Percentiles rank a stretch among this genome's conserved stretches.
Conservation (phyloP, 2,329 filamentous ascomycete genomes). For the Tolypocladium amazonense region DNA sequence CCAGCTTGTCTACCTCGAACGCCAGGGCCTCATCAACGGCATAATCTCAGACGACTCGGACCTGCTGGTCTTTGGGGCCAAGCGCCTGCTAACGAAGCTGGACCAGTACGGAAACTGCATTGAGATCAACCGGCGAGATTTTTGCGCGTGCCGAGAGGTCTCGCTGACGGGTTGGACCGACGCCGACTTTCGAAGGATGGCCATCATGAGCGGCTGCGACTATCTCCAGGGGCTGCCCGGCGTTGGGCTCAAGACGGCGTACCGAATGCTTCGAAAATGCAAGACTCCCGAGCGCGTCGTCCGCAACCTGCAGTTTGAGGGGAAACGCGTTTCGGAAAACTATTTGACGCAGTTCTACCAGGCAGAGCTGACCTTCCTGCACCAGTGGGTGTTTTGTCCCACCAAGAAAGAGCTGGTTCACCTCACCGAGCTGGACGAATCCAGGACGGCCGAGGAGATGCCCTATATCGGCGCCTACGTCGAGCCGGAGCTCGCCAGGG, state of each 20-base stretch:
- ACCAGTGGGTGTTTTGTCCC: slow-evolving; percentile 92
- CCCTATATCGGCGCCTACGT: slow-evolving; percentile 72
- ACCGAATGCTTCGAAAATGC: slow-evolving; percentile 81
- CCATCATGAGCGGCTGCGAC: slow-evolving; percentile 92
- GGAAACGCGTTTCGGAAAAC: slow-evolving; percentile 71
- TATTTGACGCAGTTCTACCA: slow-evolving; percentile 76
- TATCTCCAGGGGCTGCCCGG: slow-evolving; percentile 80
- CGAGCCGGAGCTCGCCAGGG: slow-evolving; percentile 56
- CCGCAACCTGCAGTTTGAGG: slow-evolving; percentile 78
- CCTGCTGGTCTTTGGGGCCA: slow-evolving; percentile 87
- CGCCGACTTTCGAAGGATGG: slow-evolving; percentile 84
- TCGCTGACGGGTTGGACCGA: slow-evolving; percentile 90
- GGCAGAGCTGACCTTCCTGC: slow-evolving; percentile 84
- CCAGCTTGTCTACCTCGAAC: slow-evolving; percentile 91
- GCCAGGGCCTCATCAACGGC: slow-evolving; percentile 69
- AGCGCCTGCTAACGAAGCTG: slow-evolving; percentile 82
- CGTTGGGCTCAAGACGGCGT: slow-evolving; percentile 86
- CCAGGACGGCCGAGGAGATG: slow-evolving; percentile 57
- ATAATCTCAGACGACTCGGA: slow-evolving; percentile 97
- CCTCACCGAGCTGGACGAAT: slow-evolving; percentile 55
- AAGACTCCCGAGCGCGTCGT: slow-evolving; percentile 78
- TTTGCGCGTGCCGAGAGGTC: slow-evolving; percentile 78
- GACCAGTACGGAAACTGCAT: slow-evolving; percentile 90
- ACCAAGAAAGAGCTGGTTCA: slow-evolving; percentile 59
- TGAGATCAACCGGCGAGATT: slow-evolving; percentile 82